These are phyloP conservation scores for Sisymbrium irio DNA, from an alignment of 345 rosid species.

Conservation along the genomic window DNA sequence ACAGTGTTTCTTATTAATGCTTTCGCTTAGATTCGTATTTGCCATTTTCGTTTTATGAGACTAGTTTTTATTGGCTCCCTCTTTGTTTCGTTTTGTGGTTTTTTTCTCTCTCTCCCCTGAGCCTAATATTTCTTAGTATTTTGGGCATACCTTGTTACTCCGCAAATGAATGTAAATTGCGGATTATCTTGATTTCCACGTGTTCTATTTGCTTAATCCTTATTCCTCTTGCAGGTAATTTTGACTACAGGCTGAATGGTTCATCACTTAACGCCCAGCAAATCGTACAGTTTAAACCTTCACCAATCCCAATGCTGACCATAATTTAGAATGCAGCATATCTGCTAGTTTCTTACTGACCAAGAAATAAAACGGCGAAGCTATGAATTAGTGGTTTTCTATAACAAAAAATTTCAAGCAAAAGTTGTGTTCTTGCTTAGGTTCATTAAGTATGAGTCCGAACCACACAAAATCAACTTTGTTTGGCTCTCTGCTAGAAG, in stretches of 20 bases:
- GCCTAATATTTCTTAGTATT: neutral
- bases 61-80: neutral
- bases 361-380: neutral
- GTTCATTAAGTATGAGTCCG: neutral
- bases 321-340: too few species aligned
- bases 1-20: neutral
- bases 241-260: slow-evolving; percentile 20
- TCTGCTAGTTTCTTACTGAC: too few species aligned
- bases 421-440: neutral
- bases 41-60: neutral
- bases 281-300: neutral
- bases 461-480: neutral
- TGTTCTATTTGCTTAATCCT: neutral
- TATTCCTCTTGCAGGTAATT: slow-evolving; percentile 28
- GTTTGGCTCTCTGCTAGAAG: neutral
- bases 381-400: neutral
- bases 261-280: neutral
- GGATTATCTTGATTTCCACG: neutral
- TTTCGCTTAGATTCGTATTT: slow-evolving; percentile 15
- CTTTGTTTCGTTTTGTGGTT: neutral
- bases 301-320: neutral
- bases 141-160: neutral
- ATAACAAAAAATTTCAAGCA: neutral
- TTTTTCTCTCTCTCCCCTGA: neutral
- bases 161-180: neutral